Percentiles rank a stretch among this genome's conserved stretches.
Evolutionary conservation across 306 rosid species (phyloP).

Genomic region (Rosa multiflora): DNA sequence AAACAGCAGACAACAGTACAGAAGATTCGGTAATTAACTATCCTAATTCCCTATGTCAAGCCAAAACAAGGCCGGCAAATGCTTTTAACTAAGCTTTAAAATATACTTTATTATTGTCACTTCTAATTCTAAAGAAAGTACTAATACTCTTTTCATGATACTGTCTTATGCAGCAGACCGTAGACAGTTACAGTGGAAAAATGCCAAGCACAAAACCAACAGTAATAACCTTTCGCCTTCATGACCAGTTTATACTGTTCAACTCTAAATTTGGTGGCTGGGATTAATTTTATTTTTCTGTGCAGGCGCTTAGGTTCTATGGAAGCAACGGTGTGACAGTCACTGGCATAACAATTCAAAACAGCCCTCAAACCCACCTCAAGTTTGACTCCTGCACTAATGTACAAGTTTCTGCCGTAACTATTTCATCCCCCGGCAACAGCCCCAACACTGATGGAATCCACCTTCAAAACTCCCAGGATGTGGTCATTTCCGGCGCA

Average conservation of each 20-base stretch:
- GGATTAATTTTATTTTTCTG: neutral
- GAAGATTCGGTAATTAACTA: conserved; percentile 6
- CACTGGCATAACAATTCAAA: conserved; percentile 65
- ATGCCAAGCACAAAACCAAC: conserved; percentile 65
- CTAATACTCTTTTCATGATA: neutral
- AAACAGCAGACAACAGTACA: conserved; percentile 1
- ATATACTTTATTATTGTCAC: neutral
- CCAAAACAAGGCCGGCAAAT: conserved; percentile 11
- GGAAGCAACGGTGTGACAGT: conserved; percentile 61
- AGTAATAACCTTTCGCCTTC: conserved; percentile 29
- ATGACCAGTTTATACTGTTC: neutral
- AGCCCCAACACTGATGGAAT: conserved; percentile 88
- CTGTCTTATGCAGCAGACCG: conserved; percentile 12
- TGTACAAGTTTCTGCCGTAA: conserved; percentile 50
- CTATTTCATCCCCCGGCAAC: conserved; percentile 58
- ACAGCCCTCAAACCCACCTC: conserved; percentile 69
- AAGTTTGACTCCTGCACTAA: conserved; percentile 61
- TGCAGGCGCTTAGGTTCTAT: conserved; percentile 71
- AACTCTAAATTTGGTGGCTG: neutral
- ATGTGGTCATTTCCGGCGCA: conserved; percentile 45
- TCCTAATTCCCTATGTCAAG: neutral
- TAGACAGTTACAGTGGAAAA: conserved; percentile 20
- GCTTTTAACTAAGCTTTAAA: neutral
- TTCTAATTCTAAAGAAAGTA: neutral
- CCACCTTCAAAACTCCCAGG: conserved; percentile 64